Percentiles rank a stretch among this genome's conserved stretches.
Conservation (phyloP, 768 basidiomycete species). For the Kockovaella imperatae region DNA sequence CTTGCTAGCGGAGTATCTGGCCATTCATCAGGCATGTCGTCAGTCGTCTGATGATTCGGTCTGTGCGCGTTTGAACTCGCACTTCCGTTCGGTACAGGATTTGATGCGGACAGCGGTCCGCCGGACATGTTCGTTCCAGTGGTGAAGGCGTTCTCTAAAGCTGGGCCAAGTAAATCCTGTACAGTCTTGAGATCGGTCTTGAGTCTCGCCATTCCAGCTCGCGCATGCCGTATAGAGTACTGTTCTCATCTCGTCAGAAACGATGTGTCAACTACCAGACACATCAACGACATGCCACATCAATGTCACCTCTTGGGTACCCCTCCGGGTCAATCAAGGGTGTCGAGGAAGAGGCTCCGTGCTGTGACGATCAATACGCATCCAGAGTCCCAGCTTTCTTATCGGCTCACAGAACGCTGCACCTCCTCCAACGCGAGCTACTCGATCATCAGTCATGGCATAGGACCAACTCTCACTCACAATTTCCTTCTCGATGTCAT, state of each 20-base stretch:
- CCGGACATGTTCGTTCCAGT: conserved; percentile 38
- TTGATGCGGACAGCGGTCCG: conserved; percentile 7
- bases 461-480: conserved; percentile 52
- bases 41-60: conserved; percentile 20
- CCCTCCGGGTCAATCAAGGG: conserved; percentile 79
- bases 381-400: neutral
- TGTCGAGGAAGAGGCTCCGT: conserved; percentile 45
- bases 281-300: conserved; percentile 56
- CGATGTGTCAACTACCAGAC: neutral
- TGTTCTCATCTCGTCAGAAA: conserved; percentile 2
- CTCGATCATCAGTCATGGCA: conserved; percentile 50
- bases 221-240: conserved; percentile 44
- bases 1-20: conserved; percentile 55
- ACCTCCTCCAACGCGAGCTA: conserved; percentile 20
- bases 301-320: conserved; percentile 74
- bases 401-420: neutral
- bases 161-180: conserved; percentile 60
- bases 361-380: conserved; percentile 1
- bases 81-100: conserved; percentile 8
- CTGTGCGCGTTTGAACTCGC: conserved; percentile 16
- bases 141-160: conserved; percentile 62
- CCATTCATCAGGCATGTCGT: conserved; percentile 3
- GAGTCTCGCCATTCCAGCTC: conserved; percentile 69
- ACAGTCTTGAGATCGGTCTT: conserved; percentile 66
- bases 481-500: conserved; percentile 65